Evolutionary conservation across 345 rosid genomes (phyloP).

Genomic region (Salix arbutifolia): DNA sequence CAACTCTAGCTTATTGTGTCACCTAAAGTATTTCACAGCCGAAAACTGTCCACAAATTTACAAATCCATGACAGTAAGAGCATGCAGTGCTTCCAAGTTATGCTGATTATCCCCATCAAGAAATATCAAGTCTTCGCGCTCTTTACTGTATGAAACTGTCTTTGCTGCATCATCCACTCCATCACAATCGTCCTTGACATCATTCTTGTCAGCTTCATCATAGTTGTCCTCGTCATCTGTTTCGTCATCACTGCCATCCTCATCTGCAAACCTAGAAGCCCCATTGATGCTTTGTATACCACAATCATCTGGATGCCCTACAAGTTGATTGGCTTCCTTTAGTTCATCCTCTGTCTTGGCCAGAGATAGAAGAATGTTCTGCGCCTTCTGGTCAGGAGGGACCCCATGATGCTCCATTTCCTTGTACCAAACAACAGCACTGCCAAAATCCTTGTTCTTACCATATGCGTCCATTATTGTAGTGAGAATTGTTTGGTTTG

Average conservation of each 20-base stretch:
- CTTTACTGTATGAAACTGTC: not conserved
- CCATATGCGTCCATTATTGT: constrained; percentile 91
- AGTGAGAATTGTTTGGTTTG: constrained; percentile 76
- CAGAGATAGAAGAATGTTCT: constrained; percentile 73
- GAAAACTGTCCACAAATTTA: not conserved
- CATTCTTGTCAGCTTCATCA: not conserved
- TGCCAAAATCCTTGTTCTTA: constrained; percentile 67
- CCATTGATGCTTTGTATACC: constrained; percentile 25
- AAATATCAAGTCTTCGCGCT: not conserved
- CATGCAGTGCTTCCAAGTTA: constrained; percentile 10
- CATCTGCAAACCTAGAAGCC: constrained; percentile 20
- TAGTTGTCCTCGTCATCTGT: constrained; percentile 9
- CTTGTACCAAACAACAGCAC: constrained; percentile 77
- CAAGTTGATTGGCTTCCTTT: constrained; percentile 55
- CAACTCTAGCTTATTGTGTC: too few species aligned
- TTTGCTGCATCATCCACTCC: not conserved
- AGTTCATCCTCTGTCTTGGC: constrained; percentile 65
- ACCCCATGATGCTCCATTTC: constrained; percentile 73
- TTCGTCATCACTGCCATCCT: constrained; percentile 30
- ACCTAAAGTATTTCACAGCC: too few species aligned
- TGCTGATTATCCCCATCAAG: not conserved
- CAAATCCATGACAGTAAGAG: not conserved
- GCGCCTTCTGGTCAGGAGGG: constrained; percentile 81
- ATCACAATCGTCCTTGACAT: not conserved
- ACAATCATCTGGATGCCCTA: constrained; percentile 31